Evolutionary conservation across 164 flowering plant genomes (phyloP), one percentile per base, ranked within the genome.

Genomic region (Dillenia suffruticosa): DNA sequence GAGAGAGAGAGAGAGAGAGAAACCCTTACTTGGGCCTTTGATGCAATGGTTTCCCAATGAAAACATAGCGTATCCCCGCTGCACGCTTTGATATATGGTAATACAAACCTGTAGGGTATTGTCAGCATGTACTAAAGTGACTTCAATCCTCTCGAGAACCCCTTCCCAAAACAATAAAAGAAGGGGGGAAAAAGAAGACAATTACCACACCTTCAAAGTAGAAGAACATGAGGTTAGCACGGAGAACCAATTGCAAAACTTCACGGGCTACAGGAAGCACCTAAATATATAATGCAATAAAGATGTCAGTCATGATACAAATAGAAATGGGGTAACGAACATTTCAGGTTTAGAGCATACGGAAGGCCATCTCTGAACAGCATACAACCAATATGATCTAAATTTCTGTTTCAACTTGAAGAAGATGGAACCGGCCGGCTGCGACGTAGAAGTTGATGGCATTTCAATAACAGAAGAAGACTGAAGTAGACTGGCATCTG

Each of bases 71-170:
- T 65, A 93, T 86, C 45, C 98, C 94, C 59, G 98, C 82, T 61
- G 95, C 84, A 58, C 97, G 92, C 63, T 93, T 93, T 70, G 96
- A 87, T 70, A 93, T 82, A 68, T 93, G 98, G 73, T 90, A 90
- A 76, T 89, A 93, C 12, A 93, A 70, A 17, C 98, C 98, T 93
- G 80, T 64, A 68, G 17, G 49, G 46, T 44, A 61, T 32, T 54
- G 46, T 40, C 16, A 16, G 49, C 4, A 10, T 51, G 43, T 24
- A 59, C n/a, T 47, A 56, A 12, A 15, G 8, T 52, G n/a, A 48
- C 19, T n/a, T 17, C 10, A 26, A 26, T 26, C 40, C 40, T 26
- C 40, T 26, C 2, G 40, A 26, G 22, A 26, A 26, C 40, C 40
- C 40, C 40, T 26, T 26, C n/a, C n/a, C 3, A 26, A 26, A 26